A percentile compares a stretch with the other conserved stretches of the same genome.
Evolutionary conservation across 106 monocot genomes (phyloP).

Genomic region (Acanthochlamys bracteata): DNA sequence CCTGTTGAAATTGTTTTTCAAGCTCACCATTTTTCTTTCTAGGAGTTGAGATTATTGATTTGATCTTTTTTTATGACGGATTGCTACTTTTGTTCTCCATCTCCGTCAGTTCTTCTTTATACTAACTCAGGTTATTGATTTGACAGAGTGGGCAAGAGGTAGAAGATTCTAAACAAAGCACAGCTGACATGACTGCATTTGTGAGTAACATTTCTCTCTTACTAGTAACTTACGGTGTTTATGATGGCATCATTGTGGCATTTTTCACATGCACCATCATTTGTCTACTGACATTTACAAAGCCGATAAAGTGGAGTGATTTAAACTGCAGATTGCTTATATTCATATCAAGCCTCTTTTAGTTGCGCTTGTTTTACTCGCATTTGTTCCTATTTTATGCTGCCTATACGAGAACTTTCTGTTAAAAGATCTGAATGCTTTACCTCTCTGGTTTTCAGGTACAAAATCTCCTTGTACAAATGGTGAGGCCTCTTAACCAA

Average conservation of each 20-base stretch:
- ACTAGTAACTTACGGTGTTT: neutral
- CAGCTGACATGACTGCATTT: conserved; percentile 9
- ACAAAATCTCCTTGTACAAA: conserved; percentile 10
- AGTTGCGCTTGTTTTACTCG: neutral
- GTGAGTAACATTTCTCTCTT: neutral
- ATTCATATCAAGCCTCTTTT: neutral
- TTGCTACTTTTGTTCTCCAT: neutral
- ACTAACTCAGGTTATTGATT: neutral
- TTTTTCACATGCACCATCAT: neutral
- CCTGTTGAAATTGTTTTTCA: no score
- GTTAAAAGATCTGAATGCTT: neutral
- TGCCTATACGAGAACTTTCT: neutral
- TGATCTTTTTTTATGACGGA: neutral
- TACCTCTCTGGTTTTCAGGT: neutral
- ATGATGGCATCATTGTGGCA: neutral
- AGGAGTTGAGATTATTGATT: neutral
- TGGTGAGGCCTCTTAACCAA: neutral
- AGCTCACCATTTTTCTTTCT: no score
- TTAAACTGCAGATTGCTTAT: neutral
- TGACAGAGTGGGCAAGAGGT: conserved; percentile 5
- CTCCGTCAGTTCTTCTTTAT: neutral
- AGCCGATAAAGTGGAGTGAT: no score
- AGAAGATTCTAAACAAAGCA: conserved; percentile 1
- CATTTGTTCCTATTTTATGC: neutral
- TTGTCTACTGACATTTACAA: neutral